Base-by-base conservation (phyloP, 768 basidiomycete species). In the Mycena chlorophos region DNA sequence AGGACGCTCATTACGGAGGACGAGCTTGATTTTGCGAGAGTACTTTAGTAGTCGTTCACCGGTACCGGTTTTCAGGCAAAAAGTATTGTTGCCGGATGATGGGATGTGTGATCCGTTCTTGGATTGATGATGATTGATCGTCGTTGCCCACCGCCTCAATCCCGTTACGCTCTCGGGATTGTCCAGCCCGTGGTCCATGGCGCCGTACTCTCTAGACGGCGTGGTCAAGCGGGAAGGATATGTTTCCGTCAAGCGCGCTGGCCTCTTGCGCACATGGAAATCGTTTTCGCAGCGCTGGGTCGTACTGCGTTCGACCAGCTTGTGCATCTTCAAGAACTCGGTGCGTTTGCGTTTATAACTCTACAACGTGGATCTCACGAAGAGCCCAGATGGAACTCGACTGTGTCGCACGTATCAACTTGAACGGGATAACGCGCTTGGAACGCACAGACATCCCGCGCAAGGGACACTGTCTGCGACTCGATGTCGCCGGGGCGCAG, bases 261-360 rank as follows among this genome's bases (percentile, higher is more conserved):
- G 45, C 54, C 52, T 55, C 60, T 51, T 61, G n/a, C 13, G 37
- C 23, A 51, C 63, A 55, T 58, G 56, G 60, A 51, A 56, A 52
- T 52, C 60, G 43, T 65, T 62, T 56, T 38, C 52, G 51, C 37
- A 61, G 14, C 51, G 51, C 50, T 65, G 59, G 59, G 20, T 65
- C 23, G 58, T 65, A 27, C 43, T 65, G 37, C 61, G 42, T 28
- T 29, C 62, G n/a, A 55, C 49, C 23, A 56, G 37, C 42, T 37
- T 65, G 1, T 51, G 43, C 3, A 53, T 61, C 6, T 61, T 61
- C 54, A 57, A 58, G 54, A 65, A 58, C 37, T 47, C 37, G 23
- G 55, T 61, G 2, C 29, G 60, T 34, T 23, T 10, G 30, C 40
- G 3, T 27, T 19, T 49, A 25, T 17, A 47, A 4, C 37, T 29